These are phyloP conservation scores for Torulaspora franciscae DNA, from an alignment of 805 yeast species.

Conservation along the genomic window DNA sequence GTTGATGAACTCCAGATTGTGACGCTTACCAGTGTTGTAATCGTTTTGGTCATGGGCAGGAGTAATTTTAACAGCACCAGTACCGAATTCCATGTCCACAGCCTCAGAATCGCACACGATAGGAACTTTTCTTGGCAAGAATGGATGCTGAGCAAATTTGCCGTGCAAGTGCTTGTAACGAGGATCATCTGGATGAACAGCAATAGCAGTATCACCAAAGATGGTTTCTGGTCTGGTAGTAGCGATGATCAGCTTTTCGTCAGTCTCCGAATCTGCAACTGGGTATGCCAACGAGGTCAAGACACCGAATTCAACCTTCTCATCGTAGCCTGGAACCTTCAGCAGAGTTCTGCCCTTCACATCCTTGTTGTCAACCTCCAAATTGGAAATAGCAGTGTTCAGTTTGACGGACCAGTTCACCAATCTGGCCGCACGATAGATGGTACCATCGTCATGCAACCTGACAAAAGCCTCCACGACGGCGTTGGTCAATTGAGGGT, in stretches of 20 bases:
- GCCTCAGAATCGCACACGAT: constrained; percentile 87
- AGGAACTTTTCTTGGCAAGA: constrained; percentile 78
- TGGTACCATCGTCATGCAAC: constrained; percentile 89
- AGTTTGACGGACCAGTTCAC: constrained; percentile 95
- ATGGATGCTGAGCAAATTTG: constrained; percentile 84
- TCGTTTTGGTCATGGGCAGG: constrained; percentile 98
- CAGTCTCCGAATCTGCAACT: constrained; percentile 61
- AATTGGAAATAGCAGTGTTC: constrained; percentile 91
- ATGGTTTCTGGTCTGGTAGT: constrained; percentile 98
- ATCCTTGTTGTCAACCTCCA: constrained; percentile 93
- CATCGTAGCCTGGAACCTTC: constrained; percentile 84
- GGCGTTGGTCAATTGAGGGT: constrained; percentile 68
- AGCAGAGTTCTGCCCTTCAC: constrained; percentile 75
- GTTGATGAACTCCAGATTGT: constrained; percentile 79
- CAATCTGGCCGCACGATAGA: constrained; percentile 88
- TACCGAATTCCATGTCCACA: constrained; percentile 98
- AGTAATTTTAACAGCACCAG: constrained; percentile 99
- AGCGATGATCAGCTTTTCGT: constrained; percentile 85
- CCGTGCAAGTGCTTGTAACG: constrained; percentile 95
- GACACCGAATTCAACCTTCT: constrained; percentile 92
- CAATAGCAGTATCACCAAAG: constrained; percentile 97
- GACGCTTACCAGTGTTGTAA: constrained; percentile 94
- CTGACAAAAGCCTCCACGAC: constrained; percentile 89
- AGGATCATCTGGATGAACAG: constrained; percentile 92
- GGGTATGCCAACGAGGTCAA: constrained; percentile 92